Evolutionary conservation across 805 yeast species (phyloP).

Genomic region (Candida sonorensis): DNA sequence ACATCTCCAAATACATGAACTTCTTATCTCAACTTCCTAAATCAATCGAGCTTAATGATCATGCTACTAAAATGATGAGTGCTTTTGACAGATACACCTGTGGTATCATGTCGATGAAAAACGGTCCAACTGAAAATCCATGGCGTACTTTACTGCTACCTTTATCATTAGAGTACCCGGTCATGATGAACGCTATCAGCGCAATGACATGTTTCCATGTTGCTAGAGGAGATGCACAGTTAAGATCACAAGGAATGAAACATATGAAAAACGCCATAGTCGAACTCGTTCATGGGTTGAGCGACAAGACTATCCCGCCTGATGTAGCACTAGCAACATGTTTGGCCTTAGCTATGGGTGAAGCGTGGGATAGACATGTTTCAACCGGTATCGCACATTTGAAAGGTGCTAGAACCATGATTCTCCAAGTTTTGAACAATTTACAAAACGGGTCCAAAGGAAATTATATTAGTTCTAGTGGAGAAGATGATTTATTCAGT

Average conservation of each 20-base stretch:
- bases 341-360: slow-evolving; percentile 55
- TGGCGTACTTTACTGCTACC: slow-evolving; percentile 58
- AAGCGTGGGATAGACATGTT: slow-evolving; percentile 62
- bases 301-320: slow-evolving; percentile 40
- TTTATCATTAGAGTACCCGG: slow-evolving; percentile 46
- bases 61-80: slow-evolving; percentile 22
- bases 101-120: slow-evolving; percentile 54
- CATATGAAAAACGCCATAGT: slow-evolving; percentile 57
- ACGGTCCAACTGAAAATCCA: slow-evolving; percentile 61
- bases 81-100: slow-evolving; percentile 42
- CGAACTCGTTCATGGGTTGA: slow-evolving; percentile 52
- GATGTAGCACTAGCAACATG: slow-evolving; percentile 65
- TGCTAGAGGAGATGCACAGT: slow-evolving; percentile 35
- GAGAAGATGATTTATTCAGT: slow-evolving; percentile 1
- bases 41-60: slow-evolving; percentile 23
- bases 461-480: slow-evolving; percentile 4
- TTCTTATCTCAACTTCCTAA: slow-evolving; percentile 12
- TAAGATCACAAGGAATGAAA: slow-evolving; percentile 43
- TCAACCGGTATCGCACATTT: slow-evolving; percentile 65
- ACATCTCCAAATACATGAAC: background rate
- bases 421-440: slow-evolving; percentile 36
- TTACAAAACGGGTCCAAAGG: slow-evolving; percentile 10
- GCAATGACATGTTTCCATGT: slow-evolving; percentile 63
- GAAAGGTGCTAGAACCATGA: slow-evolving; percentile 59
- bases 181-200: slow-evolving; percentile 54